phyloP scores from a whole-genome alignment of 805 yeast species.

The Ogataea methanolica region DNA sequence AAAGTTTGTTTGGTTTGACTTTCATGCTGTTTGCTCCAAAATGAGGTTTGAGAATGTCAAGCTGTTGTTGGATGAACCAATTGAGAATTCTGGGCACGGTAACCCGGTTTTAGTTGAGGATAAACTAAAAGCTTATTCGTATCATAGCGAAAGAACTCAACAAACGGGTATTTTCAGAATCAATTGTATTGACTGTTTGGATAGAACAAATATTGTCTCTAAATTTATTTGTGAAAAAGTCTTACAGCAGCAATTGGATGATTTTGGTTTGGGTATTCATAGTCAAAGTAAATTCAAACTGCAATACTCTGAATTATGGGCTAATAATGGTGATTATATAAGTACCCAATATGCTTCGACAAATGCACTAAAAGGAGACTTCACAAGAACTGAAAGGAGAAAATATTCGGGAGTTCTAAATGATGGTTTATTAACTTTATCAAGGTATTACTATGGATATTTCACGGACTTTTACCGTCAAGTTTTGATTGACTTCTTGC shows the following conservation, averaged over 20 bases:
- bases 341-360: constrained; percentile 60
- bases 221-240: constrained; percentile 33
- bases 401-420: constrained; percentile 37
- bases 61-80: constrained; percentile 24
- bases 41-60: constrained; percentile 37
- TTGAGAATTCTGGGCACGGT: constrained; percentile 6
- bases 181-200: constrained; percentile 63
- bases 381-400: constrained; percentile 38
- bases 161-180: constrained; percentile 56
- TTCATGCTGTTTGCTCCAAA: constrained; percentile 47
- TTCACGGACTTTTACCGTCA: constrained; percentile 42
- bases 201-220: constrained; percentile 52
- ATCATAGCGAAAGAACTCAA: constrained; percentile 26
- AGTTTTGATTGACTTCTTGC: constrained; percentile 37
- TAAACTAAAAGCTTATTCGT: constrained; percentile 23
- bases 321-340: constrained; percentile 65
- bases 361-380: constrained; percentile 48
- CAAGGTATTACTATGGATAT: constrained; percentile 39
- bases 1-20: constrained; percentile 55
- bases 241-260: constrained; percentile 22
- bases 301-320: constrained; percentile 44
- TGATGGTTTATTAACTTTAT: constrained; percentile 37
- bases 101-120: constrained; percentile 13
- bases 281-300: constrained; percentile 16
- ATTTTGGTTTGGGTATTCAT: constrained; percentile 3